A percentile compares a stretch with the other conserved stretches of the same genome.
These are phyloP conservation scores for Flueggea neowawraea DNA, from an alignment of 441 rosid genomes.

Conservation along the genomic window DNA sequence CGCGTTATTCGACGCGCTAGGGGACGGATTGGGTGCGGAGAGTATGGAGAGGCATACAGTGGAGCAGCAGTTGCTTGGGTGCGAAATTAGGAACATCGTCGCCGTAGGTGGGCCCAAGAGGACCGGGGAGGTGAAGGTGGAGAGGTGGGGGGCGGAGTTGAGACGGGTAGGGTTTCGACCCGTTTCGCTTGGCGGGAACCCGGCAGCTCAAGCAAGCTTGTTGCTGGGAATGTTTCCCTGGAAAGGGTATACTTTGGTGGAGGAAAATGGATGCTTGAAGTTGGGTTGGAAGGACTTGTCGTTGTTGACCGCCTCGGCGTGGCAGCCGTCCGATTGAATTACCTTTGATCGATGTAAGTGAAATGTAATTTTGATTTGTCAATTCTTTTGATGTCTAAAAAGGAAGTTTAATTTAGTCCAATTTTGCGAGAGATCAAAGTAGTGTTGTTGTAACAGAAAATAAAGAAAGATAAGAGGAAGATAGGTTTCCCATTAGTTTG, in stretches of 20 bases:
- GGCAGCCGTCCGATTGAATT: constrained; percentile 66
- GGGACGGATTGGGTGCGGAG: constrained; percentile 59
- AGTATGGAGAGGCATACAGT: constrained; percentile 74
- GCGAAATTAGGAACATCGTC: constrained; percentile 77
- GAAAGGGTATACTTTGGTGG: constrained; percentile 79
- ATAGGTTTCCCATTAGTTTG: too few species aligned
- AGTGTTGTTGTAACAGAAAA: too few species aligned
- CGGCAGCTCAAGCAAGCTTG: constrained; percentile 78
- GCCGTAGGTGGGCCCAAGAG: constrained; percentile 79
- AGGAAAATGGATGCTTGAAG: constrained; percentile 69
- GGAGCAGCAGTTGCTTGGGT: constrained; percentile 84
- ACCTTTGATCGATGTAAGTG: not conserved
- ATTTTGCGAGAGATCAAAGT: too few species aligned
- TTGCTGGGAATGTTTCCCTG: constrained; percentile 83
- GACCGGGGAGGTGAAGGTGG: constrained; percentile 57
- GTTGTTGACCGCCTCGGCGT: constrained; percentile 78
- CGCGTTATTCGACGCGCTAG: constrained; percentile 85
- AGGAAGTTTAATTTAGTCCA: too few species aligned
- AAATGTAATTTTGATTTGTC: too few species aligned
- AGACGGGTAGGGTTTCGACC: constrained; percentile 57
- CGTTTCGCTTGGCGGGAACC: constrained; percentile 78
- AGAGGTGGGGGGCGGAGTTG: constrained; percentile 77
- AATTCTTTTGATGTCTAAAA: too few species aligned
- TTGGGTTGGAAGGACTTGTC: constrained; percentile 94
- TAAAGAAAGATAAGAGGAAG: too few species aligned